Base-by-base conservation (phyloP, 208 protist species). In the Acanthamoeba quina region DNA sequence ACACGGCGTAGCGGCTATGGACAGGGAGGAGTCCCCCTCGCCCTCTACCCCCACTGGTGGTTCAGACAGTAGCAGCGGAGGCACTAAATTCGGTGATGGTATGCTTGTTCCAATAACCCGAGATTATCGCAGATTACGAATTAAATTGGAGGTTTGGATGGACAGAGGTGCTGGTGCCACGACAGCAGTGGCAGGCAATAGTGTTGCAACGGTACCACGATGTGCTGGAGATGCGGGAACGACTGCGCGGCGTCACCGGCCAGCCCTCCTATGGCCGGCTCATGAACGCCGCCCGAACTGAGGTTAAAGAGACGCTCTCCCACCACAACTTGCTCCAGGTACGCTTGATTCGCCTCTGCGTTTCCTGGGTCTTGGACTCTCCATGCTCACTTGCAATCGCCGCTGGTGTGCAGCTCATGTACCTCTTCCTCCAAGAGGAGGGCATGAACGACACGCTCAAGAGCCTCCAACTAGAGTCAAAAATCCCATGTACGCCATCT, bases 301-400 rank as follows among this genome's bases (percentile, higher is more conserved):
- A 90, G 60, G 83, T 90, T 31, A 90, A 90, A n/a, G 83, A 90
- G 41, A 90, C 83, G 31, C 60, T 90, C 2, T 90, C 83, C 10
- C 83, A 90, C 34, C 76, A 85, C 6, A 85, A 85, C 76, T 2
- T 85, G 5, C 76, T 85, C 17, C 76, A 85, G 29, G 76, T 85
- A 85, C 66, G 26, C 31, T 37, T 74, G 66, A 6, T 74, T 2
- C 10, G 7, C 7, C 66, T 44, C 3, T 29, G 66, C 29, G 34
- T 41, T 10, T 19, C n/a, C 34, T 78, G 34, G n/a, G n/a, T n/a
- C n/a, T n/a, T n/a, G n/a, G n/a, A n/a, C n/a, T n/a, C n/a, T n/a
- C n/a, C n/a, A n/a, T n/a, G n/a, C n/a, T n/a, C n/a, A n/a, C n/a
- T n/a, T n/a, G n/a, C n/a, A 68, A 44, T 49, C 70, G 10, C 15